Conservation (phyloP, 2,329 filamentous ascomycete genomes). For the Calonectria montana region DNA sequence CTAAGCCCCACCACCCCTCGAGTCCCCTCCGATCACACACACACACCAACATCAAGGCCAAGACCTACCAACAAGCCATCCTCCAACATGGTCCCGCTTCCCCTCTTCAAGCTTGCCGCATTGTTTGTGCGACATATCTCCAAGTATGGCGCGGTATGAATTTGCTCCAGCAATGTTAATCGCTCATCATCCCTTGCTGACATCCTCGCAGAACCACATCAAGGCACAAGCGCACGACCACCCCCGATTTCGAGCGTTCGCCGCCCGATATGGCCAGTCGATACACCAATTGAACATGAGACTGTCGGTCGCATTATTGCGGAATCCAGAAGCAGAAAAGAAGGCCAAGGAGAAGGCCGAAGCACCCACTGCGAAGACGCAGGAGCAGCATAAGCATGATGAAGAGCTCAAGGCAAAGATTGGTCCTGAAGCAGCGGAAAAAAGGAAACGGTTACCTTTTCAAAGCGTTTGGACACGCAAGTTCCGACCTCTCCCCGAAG, state of each 20-base stretch:
- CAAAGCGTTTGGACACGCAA: conserved; percentile 71
- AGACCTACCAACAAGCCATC: conserved; percentile 29
- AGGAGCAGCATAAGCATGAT: conserved; percentile 69
- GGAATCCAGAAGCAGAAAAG: conserved; percentile 67
- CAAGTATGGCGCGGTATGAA: conserved; percentile 75
- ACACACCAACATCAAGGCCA: conserved; percentile 30
- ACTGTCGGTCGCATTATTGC: conserved; percentile 68
- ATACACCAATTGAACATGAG: conserved; percentile 78
- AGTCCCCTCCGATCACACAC: conserved; percentile 18
- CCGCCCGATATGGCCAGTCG: conserved; percentile 70
- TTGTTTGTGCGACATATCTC: conserved; percentile 74
- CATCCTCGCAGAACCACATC: conserved; percentile 67
- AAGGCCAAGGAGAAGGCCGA: conserved; percentile 72
- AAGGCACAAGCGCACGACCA: conserved; percentile 75
- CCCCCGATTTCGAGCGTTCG: conserved; percentile 68
- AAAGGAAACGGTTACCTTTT: conserved; percentile 45
- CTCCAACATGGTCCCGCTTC: conserved; percentile 69
- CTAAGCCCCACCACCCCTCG: conserved; percentile 28
- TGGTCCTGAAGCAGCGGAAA: conserved; percentile 37
- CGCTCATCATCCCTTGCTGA: conserved; percentile 25
- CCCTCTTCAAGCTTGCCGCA: conserved; percentile 74
- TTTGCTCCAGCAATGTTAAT: neutral
- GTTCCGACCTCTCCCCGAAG: conserved; percentile 72
- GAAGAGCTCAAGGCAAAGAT: conserved; percentile 56
- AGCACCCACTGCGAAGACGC: conserved; percentile 73